Conservation (phyloP, 1,139 yeast species). For the Yamadazyma epiphylla region DNA sequence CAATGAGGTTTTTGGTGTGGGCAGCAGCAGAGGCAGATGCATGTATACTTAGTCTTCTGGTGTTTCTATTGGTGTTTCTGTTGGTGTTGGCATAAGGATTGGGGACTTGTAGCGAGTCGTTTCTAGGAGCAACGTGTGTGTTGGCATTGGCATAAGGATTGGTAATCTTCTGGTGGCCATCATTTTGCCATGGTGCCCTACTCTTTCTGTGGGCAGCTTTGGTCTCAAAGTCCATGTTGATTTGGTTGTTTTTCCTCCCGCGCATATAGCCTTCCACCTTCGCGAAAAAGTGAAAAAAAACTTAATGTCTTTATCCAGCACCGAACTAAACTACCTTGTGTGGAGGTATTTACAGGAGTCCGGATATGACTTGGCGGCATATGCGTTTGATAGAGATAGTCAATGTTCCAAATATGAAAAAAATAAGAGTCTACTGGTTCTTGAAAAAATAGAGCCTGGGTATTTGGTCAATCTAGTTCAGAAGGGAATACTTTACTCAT, state of each 20-base stretch:
- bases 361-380: slow-evolving; percentile 76
- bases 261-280: not conserved
- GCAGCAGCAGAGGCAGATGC: slow-evolving; percentile 38
- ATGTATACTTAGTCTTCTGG: slow-evolving; percentile 42
- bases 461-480: slow-evolving; percentile 78
- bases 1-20: slow-evolving; percentile 25
- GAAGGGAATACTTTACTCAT: slow-evolving; percentile 70
- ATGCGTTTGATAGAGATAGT: slow-evolving; percentile 76
- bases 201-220: slow-evolving; percentile 38
- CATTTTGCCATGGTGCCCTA: slow-evolving; percentile 42
- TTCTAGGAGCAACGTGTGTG: slow-evolving; percentile 10
- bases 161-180: slow-evolving; percentile 13
- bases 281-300: not conserved
- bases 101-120: slow-evolving; percentile 7
- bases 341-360: slow-evolving; percentile 94
- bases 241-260: too few relatives aligned
- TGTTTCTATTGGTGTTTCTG: slow-evolving; percentile 20
- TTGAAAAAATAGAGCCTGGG: slow-evolving; percentile 58
- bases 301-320: slow-evolving; percentile 74
- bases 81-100: slow-evolving; percentile 8
- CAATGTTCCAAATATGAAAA: slow-evolving; percentile 57
- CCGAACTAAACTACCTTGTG: slow-evolving; percentile 82
- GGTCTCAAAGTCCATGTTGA: slow-evolving; percentile 25
- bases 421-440: slow-evolving; percentile 37
- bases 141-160: slow-evolving; percentile 38